These are phyloP conservation scores for Aspergillus caelatus DNA, from an alignment of 2,329 filamentous ascomycete genomes.

Conservation along the genomic window DNA sequence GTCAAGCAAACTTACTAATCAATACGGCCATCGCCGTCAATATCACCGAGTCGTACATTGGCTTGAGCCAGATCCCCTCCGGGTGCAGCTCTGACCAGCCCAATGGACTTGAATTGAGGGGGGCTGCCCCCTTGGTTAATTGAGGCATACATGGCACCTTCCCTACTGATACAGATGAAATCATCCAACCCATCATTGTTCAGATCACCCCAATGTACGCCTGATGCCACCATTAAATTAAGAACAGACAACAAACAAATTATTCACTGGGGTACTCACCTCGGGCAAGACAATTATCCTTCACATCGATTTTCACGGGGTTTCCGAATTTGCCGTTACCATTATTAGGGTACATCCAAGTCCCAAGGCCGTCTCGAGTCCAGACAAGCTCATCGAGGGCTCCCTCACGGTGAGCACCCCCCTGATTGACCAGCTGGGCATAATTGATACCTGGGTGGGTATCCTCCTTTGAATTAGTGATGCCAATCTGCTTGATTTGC, in stretches of 20 bases:
- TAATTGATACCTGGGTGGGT: not conserved
- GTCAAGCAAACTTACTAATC: not conserved
- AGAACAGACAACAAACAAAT: no score
- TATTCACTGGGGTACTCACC: not conserved
- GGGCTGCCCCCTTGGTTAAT: not conserved
- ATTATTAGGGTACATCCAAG: not conserved
- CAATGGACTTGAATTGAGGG: not conserved
- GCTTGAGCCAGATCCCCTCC: not conserved
- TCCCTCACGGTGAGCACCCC: not conserved
- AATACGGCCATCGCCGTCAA: not conserved
- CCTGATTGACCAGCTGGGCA: not conserved
- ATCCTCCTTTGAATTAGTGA: not conserved
- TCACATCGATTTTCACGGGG: not conserved
- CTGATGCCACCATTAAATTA: no score
- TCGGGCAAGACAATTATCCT: not conserved
- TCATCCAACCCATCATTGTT: not conserved
- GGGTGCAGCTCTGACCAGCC: not conserved
- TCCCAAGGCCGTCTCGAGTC: not conserved
- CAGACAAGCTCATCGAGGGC: conserved; percentile 3
- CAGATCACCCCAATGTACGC: not conserved
- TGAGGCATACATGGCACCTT: not conserved
- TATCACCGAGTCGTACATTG: not conserved
- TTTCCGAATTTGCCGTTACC: not conserved
- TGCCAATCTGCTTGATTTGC: not conserved
- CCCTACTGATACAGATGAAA: not conserved